These are phyloP conservation scores for Vitis rotundifolia DNA, from an alignment of 164 flowering plant species.

Conservation along the genomic window DNA sequence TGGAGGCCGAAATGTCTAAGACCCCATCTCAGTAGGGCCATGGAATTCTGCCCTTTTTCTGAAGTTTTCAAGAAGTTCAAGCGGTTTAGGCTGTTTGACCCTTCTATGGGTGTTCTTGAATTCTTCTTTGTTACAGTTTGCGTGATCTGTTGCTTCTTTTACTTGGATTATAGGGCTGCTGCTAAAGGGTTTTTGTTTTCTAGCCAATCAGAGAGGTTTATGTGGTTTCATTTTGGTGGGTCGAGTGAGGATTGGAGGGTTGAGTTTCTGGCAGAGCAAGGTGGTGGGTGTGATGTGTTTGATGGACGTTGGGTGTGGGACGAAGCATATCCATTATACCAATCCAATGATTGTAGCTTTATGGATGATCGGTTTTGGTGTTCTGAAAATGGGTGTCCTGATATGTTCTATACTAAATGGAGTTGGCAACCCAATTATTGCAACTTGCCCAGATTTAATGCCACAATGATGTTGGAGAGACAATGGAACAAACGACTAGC, in stretches of 20 bases:
- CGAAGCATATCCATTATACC: conserved; percentile 69
- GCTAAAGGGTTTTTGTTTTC: conserved; percentile 33
- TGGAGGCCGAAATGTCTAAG: conserved; percentile 25
- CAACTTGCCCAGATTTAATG: conserved; percentile 93
- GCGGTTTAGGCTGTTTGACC: conserved; percentile 52
- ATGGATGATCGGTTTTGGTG: conserved; percentile 81
- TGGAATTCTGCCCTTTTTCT: conserved; percentile 18
- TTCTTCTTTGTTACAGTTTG: conserved; percentile 43
- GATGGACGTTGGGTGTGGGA: conserved; percentile 90
- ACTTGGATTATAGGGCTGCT: conserved; percentile 62
- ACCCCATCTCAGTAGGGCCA: conserved; percentile 23
- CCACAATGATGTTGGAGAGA: conserved; percentile 74
- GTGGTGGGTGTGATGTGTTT: conserved; percentile 60
- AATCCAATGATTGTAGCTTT: conserved; percentile 60
- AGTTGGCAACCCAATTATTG: conserved; percentile 92
- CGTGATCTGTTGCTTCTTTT: conserved; percentile 59
- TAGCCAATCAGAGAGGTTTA: conserved; percentile 36
- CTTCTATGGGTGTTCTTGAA: conserved; percentile 53
- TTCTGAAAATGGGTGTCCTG: conserved; percentile 77
- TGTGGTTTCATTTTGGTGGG: conserved; percentile 33
- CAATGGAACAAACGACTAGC: conserved; percentile 69
- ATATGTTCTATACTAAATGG: conserved; percentile 81
- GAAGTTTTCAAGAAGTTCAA: conserved; percentile 53
- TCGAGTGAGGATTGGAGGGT: conserved; percentile 13
- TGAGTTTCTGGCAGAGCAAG: conserved; percentile 36